Evolutionary conservation across 495 filamentous ascomycete species (phyloP).

Genomic region (Lophiotrema nucula): DNA sequence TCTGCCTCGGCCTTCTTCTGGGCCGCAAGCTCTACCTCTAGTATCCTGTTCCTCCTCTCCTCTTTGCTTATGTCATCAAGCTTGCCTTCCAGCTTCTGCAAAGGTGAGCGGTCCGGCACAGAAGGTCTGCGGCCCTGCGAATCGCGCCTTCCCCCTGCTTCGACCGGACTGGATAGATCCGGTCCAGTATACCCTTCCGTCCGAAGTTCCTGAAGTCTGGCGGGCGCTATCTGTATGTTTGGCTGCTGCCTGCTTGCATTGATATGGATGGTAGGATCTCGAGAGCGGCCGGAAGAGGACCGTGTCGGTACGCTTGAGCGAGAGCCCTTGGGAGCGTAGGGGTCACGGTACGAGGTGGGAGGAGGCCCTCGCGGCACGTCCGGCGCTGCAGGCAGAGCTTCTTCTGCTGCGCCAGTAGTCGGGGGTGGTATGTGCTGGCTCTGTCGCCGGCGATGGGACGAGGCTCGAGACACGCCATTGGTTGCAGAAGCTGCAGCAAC

Average conservation of each 20-base stretch:
- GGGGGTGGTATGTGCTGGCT: conserved; percentile 28
- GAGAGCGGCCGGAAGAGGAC: conserved; percentile 25
- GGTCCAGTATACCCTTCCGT: conserved; percentile 1
- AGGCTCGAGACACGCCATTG: conserved; percentile 42
- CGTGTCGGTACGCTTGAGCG: conserved; percentile 14
- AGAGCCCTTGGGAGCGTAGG: conserved; percentile 40
- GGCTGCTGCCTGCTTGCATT: conserved; percentile 30
- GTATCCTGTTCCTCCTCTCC: conserved; percentile 77
- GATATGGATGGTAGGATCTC: conserved; percentile 23
- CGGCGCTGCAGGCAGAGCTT: conserved; percentile 53
- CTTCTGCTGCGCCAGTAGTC: conserved; percentile 11
- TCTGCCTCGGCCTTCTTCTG: conserved; percentile 50
- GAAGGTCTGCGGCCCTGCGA: conserved; percentile 43
- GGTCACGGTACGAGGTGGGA: conserved; percentile 57
- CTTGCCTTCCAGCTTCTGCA: conserved; percentile 87
- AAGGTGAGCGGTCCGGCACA: conserved; percentile 77
- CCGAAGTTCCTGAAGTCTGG: conserved; percentile 17
- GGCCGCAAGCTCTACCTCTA: conserved; percentile 69
- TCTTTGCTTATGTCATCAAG: conserved; percentile 88
- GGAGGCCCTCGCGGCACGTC: conserved; percentile 57
- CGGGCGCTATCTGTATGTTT: conserved; percentile 20
- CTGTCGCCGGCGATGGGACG: conserved; percentile 38
- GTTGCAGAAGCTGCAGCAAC: conserved; percentile 14
- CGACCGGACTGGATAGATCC: conserved; percentile 13
- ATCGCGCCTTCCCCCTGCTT: neutral